phyloP scores from a whole-genome alignment of 2,329 filamentous ascomycete species.

The Tolypocladium guangdongense region DNA sequence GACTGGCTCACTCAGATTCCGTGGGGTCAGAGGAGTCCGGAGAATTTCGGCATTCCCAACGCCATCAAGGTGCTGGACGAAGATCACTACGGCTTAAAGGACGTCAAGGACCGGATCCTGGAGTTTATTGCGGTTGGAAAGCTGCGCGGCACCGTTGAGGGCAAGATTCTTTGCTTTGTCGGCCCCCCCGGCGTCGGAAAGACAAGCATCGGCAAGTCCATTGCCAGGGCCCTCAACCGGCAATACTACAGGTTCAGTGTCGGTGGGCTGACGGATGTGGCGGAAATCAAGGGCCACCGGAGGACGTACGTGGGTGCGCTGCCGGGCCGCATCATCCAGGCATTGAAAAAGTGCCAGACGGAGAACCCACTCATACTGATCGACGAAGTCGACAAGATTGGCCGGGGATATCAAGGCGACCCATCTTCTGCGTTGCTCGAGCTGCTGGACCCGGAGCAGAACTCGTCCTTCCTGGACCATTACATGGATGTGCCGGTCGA shows the following conservation, averaged over 20 bases:
- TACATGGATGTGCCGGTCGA: conserved; percentile 98
- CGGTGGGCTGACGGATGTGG: conserved; percentile 90
- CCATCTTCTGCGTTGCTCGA: conserved; percentile 90
- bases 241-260: conserved; percentile 99
- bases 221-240: conserved; percentile 84
- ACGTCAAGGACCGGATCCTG: conserved; percentile 95
- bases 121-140: conserved; percentile 99
- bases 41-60: conserved; percentile 93
- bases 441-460: conserved; percentile 91
- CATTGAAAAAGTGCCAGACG: conserved; percentile 96
- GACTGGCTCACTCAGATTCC: conserved; percentile 98
- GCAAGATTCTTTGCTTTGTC: conserved; percentile 96
- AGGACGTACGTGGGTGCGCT: conserved; percentile 93
- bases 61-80: conserved; percentile 86
- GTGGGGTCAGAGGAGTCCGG: conserved; percentile 88
- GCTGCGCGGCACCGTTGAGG: conserved; percentile 90
- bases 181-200: conserved; percentile 96
- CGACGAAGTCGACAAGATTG: conserved; percentile 97
- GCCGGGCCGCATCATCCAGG: conserved; percentile 93
- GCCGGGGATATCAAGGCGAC: conserved; percentile 90
- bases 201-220: conserved; percentile 97
- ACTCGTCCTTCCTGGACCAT: conserved; percentile 93
- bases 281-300: conserved; percentile 96
- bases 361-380: conserved; percentile 96
- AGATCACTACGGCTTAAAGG: conserved; percentile 92